Base-by-base conservation (phyloP, 345 rosid species). In the Eucalyptus urophylla region DNA sequence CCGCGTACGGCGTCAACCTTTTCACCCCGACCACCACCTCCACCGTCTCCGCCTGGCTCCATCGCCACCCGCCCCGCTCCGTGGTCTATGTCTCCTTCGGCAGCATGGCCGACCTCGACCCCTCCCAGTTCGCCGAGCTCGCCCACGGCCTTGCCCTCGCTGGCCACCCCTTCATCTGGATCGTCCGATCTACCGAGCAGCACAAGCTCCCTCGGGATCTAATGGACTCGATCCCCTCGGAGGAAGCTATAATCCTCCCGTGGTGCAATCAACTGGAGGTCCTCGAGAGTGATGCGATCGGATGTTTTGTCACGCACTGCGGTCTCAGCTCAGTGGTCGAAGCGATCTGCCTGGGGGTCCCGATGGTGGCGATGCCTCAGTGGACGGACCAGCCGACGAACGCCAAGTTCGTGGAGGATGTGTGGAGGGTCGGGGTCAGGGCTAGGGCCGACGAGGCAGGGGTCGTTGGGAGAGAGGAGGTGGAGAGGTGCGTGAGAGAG, bases 291-390 rank as follows among this genome's bases (percentile, higher is more conserved):
- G 90, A 91, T 14, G 69, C 92, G 8, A 50, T 88, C 4, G 94
- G 94, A 21, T 92, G 95, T n/a, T 92, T 93, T 40, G 27, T 94
- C 22, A 92, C 92, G 12, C 95, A 93, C 16, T 89, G 93, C 56
- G 94, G 95, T 7, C 89, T 89, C 76, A 93, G 90, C 88, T 94
- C 94, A 8, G 80, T 86, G 3, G 8, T 90, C 7, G 94, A 94
- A 88, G 93, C 92, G 1, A 44, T 94, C 69, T 88, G 94, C 81
- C 89, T 93, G 56, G 94, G 94, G 40, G 92, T 93, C n/a, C 94
- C 93, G 27, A 86, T 93, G 88, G 93, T 92, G 88, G 94, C 89
- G 8, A 81, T 93, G 90, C 94, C 94, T 0, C 93, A 91, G 14
- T 93, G 95, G 93, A 88, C 87, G 1, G 95, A 94, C 56, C 94